Evolutionary conservation across 176 grass and related monocot genomes (phyloP), one percentile per base, ranked within the genome.

Genomic region (Cymbopogon citratus): DNA sequence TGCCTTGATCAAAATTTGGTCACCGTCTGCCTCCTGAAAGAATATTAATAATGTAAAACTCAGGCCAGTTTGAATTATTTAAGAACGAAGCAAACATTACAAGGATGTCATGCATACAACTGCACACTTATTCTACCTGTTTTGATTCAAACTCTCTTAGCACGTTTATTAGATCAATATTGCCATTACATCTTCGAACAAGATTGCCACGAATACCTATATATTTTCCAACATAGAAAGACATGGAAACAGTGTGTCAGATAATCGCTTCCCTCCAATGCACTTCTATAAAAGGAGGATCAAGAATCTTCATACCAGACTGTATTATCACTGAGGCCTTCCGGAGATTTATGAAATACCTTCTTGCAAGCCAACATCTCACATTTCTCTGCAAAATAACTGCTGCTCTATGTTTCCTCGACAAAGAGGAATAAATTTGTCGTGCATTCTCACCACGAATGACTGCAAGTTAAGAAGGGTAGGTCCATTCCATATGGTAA

Each of bases 361-460:
- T 91, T 82, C 89, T 87, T 84, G 85, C 87, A 85, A 71, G 79
- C 81, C 82, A 86, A 39, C 79, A 70, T 95, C 66, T 93, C 59
- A 91, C 80, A 83, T 91, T 91, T 93, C 72, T 90, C 83, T 98
- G 92, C 43, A 98, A 79, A 84, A 85, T 43, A 80, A 54, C 83
- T 5, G 89, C 75, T 66, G 96, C 92, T 80, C 90, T 88, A 24
- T 90, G 85, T 59, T 90, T 95, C 84, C 77, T 88, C 23, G 38
- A 29, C 73, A 93, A 62, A 64, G 75, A 87, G 12, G 76, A 91
- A 82, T 89, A 94, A 44, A 79, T 80, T 70, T 45, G 76, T 5
- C 96, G 94, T 48, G 88, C 82, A 83, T 95, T 98, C 75, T 86
- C 87, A 82, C 92, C 92, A 5, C 92, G 87, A 80, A 98, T 87